Conservation (phyloP, 1,139 yeast genomes). For the Zygosaccharomyces sapae region DNA sequence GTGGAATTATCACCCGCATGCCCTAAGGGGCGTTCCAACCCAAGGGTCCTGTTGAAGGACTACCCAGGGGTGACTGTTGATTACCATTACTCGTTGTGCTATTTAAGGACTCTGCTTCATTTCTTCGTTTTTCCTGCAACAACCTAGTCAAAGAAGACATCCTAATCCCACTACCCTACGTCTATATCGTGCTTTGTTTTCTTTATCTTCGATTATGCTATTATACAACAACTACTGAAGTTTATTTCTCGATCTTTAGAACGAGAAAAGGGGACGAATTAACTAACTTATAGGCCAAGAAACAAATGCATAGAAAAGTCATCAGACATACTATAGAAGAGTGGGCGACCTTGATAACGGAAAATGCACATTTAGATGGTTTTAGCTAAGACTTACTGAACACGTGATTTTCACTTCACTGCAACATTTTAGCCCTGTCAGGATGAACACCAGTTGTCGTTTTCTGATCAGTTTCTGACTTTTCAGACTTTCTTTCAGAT, state of each 20-base stretch:
- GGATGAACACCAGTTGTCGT: conserved; percentile 28
- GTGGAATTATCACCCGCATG: conserved; percentile 19
- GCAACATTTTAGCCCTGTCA: conserved; percentile 32
- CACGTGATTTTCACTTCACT: conserved; percentile 3
- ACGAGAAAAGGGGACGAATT: conserved; percentile 1
- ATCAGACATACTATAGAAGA: no score
- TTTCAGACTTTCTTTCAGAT: conserved; percentile 5
- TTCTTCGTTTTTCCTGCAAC: conserved; percentile 34
- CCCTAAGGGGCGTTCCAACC: conserved; percentile 14
- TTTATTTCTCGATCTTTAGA: conserved; percentile 1
- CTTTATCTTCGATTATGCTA: neutral
- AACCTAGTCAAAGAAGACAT: conserved; percentile 37
- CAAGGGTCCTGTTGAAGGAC: conserved; percentile 3
- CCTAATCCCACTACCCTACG: neutral
- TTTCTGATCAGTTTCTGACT: conserved; percentile 4
- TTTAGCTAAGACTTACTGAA: no score
- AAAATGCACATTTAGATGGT: no score
- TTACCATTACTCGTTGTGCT: conserved; percentile 5
- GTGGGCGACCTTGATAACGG: no score
- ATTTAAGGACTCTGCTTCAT: conserved; percentile 15
- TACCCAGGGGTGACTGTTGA: conserved; percentile 3
- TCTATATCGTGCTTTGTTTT: neutral
- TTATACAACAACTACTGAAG: conserved; percentile 5
- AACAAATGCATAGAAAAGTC: neutral
- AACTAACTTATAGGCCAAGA: conserved; percentile 1